Evolutionary conservation across 306 rosid species (phyloP).

Genomic region (Dryas alaskensis): DNA sequence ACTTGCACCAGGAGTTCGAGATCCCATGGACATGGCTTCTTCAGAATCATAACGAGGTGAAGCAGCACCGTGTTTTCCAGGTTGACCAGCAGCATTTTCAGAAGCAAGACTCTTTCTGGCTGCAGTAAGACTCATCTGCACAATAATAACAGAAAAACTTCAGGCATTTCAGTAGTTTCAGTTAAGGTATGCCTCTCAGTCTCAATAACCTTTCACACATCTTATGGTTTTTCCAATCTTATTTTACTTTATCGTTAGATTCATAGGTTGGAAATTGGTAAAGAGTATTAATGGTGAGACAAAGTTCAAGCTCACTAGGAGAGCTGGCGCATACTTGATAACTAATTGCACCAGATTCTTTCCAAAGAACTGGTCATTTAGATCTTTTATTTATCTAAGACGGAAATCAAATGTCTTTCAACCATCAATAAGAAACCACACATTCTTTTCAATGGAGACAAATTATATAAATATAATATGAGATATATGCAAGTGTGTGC

Average conservation of each 20-base stretch:
- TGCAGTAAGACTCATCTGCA: conserved; percentile 86
- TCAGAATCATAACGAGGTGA: conserved; percentile 67
- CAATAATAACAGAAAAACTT: conserved; percentile 28
- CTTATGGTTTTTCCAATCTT: background rate
- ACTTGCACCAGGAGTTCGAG: conserved; percentile 68
- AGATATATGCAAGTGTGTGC: background rate
- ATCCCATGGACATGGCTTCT: conserved; percentile 64
- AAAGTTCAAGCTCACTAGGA: conserved; percentile 4
- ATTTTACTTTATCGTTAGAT: background rate
- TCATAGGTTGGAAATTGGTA: background rate
- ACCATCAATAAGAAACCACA: background rate
- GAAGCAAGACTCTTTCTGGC: conserved; percentile 78
- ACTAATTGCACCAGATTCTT: background rate
- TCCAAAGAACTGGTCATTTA: background rate
- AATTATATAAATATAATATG: background rate
- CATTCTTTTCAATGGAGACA: background rate
- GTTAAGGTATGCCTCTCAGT: background rate
- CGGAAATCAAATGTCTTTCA: background rate
- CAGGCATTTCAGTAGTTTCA: conserved; percentile 2
- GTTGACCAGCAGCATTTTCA: conserved; percentile 45
- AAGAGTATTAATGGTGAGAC: conserved; percentile 3
- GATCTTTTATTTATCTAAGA: background rate
- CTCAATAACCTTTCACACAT: background rate
- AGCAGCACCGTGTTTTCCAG: conserved; percentile 37
- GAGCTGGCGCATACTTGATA: background rate